Evolutionary conservation across 352 stramenopile genomes (phyloP).

Genomic region (Globisporangium heterothallicum): DNA sequence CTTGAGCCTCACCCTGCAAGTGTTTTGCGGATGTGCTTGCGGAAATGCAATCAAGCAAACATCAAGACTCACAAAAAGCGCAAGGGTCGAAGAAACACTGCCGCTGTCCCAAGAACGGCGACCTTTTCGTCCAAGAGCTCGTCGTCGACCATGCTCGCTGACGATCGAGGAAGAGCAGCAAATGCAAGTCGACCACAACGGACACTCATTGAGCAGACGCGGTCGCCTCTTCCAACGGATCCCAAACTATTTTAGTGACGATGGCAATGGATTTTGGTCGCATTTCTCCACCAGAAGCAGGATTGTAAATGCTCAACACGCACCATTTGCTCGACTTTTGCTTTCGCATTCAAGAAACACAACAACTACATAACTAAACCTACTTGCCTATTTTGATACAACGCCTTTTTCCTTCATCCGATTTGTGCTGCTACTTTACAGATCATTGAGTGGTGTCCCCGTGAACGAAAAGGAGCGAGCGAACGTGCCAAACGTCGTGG

Average conservation of each 20-base stretch:
- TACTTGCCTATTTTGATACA: not conserved
- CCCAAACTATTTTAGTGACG: too few relatives aligned
- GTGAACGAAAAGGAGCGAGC: constrained; percentile 73
- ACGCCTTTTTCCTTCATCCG: not conserved
- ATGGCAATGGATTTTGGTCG: too few relatives aligned
- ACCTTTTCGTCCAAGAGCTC: constrained; percentile 6
- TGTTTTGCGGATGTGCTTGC: too few relatives aligned
- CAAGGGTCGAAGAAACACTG: constrained; percentile 46
- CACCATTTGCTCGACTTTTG: too few relatives aligned
- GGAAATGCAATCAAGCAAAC: not conserved
- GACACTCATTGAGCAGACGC: too few relatives aligned
- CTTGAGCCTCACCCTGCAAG: too few relatives aligned
- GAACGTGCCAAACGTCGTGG: constrained; percentile 73
- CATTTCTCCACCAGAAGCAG: too few relatives aligned
- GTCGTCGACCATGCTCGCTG: constrained; percentile 6
- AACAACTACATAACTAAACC: constrained; percentile 5
- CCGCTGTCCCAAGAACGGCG: constrained; percentile 27
- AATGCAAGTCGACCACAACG: not conserved
- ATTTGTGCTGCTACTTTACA: constrained; percentile 6
- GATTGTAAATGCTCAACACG: too few relatives aligned
- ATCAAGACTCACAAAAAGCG: constrained; percentile 34
- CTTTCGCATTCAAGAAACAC: too few relatives aligned
- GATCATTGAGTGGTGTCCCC: constrained; percentile 1
- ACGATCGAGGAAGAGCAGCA: not conserved
- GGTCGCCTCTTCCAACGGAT: too few relatives aligned